Conservation (phyloP, 495 filamentous ascomycete species). For the Penicillium lagena region DNA sequence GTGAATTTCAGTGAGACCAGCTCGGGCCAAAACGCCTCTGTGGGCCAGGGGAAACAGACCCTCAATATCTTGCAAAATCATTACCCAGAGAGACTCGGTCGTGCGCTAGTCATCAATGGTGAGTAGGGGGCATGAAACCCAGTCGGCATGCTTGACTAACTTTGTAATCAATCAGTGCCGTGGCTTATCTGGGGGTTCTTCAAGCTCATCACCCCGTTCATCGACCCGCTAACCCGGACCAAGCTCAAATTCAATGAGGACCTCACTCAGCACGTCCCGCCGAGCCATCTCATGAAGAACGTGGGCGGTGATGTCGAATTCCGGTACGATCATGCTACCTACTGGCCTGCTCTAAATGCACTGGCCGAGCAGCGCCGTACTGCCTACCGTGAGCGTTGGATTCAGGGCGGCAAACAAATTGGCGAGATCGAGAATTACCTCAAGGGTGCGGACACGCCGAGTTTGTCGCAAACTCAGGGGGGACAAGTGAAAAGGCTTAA, state of each 20-base stretch:
- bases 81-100: slow-evolving; percentile 88
- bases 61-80: slow-evolving; percentile 87
- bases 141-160: background rate
- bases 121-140: slow-evolving; percentile 15
- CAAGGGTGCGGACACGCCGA: slow-evolving; percentile 49
- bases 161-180: slow-evolving; percentile 51
- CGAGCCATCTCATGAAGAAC: slow-evolving; percentile 65
- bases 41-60: slow-evolving; percentile 70
- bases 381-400: slow-evolving; percentile 63
- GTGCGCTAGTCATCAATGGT: slow-evolving; percentile 83
- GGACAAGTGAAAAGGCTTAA: background rate
- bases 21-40: slow-evolving; percentile 66
- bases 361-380: slow-evolving; percentile 56
- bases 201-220: slow-evolving; percentile 91
- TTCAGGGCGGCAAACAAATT: slow-evolving; percentile 66
- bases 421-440: slow-evolving; percentile 83
- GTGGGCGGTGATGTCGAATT: slow-evolving; percentile 60
- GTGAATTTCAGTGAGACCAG: slow-evolving; percentile 83
- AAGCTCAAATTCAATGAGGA: slow-evolving; percentile 97
- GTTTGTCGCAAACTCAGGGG: slow-evolving; percentile 20
- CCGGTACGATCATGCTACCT: slow-evolving; percentile 76
- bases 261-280: slow-evolving; percentile 67
- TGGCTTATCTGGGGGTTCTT: slow-evolving; percentile 88
- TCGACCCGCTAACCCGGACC: slow-evolving; percentile 82
- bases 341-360: slow-evolving; percentile 80